phyloP scores from a whole-genome alignment of 2,329 filamentous ascomycete genomes.

The Epichloe gansuensis region DNA sequence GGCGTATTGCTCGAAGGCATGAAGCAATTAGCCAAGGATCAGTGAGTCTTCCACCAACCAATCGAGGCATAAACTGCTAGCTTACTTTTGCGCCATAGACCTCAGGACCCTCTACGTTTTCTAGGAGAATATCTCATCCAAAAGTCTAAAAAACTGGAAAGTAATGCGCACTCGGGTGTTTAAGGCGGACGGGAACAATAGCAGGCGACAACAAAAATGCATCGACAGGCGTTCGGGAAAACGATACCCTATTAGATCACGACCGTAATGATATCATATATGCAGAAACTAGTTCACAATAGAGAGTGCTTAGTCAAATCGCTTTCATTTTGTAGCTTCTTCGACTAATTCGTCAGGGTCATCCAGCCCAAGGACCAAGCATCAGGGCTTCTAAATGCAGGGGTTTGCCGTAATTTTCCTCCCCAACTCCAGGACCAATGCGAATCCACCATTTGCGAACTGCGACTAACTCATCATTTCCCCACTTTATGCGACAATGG shows the following conservation, averaged over 20 bases:
- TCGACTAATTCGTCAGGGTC: constrained; percentile 17
- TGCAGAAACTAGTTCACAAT: background rate
- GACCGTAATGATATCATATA: background rate
- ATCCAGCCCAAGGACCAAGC: constrained; percentile 25
- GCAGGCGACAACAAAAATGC: background rate
- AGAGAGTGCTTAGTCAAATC: constrained; percentile 9
- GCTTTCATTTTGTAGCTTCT: constrained; percentile 22
- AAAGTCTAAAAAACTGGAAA: constrained; percentile 52
- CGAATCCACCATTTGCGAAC: constrained; percentile 17
- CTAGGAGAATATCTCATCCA: constrained; percentile 60
- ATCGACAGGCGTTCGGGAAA: constrained; percentile 6
- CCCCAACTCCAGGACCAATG: constrained; percentile 31
- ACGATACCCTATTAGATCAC: background rate
- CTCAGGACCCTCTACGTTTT: constrained; percentile 53
- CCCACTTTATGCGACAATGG: constrained; percentile 67
- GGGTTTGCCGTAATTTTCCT: constrained; percentile 24
- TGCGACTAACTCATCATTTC: constrained; percentile 1
- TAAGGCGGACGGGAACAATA: background rate
- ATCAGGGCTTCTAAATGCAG: constrained; percentile 33
- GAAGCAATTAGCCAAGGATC: constrained; percentile 57
- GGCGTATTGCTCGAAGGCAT: constrained; percentile 58
- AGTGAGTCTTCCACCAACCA: constrained; percentile 38
- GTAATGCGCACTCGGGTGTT: background rate
- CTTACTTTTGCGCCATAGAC: constrained; percentile 26
- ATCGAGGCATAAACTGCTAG: background rate